Percentiles rank a stretch among this genome's conserved stretches.
These are phyloP conservation scores for Nigrospora sphaerica DNA, from an alignment of 2,329 filamentous ascomycete genomes.

Conservation along the genomic window DNA sequence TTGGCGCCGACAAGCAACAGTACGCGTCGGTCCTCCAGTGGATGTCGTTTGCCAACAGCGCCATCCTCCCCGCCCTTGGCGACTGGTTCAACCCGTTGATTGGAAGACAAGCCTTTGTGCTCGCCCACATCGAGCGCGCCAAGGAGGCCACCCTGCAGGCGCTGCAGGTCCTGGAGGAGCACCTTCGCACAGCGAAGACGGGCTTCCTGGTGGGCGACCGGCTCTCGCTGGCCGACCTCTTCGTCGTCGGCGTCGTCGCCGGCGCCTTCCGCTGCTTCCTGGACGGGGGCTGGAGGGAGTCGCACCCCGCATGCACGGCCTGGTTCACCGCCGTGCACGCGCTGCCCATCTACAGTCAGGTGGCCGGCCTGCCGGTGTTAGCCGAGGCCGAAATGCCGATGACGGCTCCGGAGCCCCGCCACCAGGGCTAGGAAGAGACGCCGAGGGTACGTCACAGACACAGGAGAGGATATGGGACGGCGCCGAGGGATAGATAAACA, in stretches of 20 bases:
- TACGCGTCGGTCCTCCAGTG: conserved; percentile 8
- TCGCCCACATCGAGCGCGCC: background rate
- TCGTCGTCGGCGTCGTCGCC: conserved; percentile 4
- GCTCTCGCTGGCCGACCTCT: conserved; percentile 8
- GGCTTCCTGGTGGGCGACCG: conserved; percentile 6
- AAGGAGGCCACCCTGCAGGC: background rate
- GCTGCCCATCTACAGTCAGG: too few relatives aligned
- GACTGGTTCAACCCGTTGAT: conserved; percentile 7
- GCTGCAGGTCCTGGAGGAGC: conserved; percentile 5
- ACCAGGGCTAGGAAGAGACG: too few relatives aligned
- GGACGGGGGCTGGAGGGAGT: too few relatives aligned
- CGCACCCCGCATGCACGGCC: too few relatives aligned
- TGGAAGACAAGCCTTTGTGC: background rate
- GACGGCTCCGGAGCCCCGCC: too few relatives aligned
- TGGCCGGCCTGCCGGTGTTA: too few relatives aligned
- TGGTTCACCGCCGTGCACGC: too few relatives aligned
- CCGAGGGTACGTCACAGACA: too few relatives aligned
- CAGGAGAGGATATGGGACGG: too few relatives aligned
- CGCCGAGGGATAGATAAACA: too few relatives aligned
- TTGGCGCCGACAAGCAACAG: conserved; percentile 3
- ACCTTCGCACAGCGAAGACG: background rate
- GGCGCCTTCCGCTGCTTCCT: background rate
- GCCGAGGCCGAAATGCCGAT: too few relatives aligned
- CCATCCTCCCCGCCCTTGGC: conserved; percentile 5
- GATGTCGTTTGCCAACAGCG: conserved; percentile 11